Evolutionary conservation across 768 basidiomycete species (phyloP).

Genomic region (Lactarius akahatsu): DNA sequence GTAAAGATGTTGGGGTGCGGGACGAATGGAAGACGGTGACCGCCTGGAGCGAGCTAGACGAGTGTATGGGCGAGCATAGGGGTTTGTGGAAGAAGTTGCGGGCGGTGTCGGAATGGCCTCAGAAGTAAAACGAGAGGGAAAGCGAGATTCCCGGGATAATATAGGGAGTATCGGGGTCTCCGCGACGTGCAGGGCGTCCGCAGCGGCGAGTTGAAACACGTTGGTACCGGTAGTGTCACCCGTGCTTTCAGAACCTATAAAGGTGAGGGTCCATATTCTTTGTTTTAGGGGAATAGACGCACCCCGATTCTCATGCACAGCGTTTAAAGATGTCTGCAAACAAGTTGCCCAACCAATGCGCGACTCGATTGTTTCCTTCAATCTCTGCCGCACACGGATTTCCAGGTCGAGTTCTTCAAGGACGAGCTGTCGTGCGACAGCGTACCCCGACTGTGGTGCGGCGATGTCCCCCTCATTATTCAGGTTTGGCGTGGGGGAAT

Average conservation of each 20-base stretch:
- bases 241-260: slow-evolving; percentile 7
- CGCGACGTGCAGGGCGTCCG: slow-evolving; percentile 44
- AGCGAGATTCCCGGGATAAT: slow-evolving; percentile 36
- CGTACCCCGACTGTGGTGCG: not conserved
- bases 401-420: slow-evolving; percentile 47
- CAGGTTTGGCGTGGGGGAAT: not conserved
- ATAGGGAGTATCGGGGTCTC: slow-evolving; percentile 43
- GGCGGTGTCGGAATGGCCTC: slow-evolving; percentile 30
- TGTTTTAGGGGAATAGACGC: not conserved
- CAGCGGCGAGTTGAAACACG: slow-evolving; percentile 42
- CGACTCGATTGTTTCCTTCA: slow-evolving; percentile 44
- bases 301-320: slow-evolving; percentile 9
- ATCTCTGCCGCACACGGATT: slow-evolving; percentile 42
- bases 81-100: slow-evolving; percentile 30
- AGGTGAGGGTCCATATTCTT: not conserved
- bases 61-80: slow-evolving; percentile 32
- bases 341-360: slow-evolving; percentile 49
- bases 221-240: not conserved
- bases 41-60: slow-evolving; percentile 32
- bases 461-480: not conserved
- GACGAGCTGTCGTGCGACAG: slow-evolving; percentile 31
- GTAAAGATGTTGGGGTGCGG: slow-evolving; percentile 35
- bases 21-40: slow-evolving; percentile 32
- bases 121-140: slow-evolving; percentile 29
- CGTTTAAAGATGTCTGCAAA: slow-evolving; percentile 39